Conservation (phyloP, 2,329 filamentous ascomycete species). For the Aspergillus pseudoviridinutans region DNA sequence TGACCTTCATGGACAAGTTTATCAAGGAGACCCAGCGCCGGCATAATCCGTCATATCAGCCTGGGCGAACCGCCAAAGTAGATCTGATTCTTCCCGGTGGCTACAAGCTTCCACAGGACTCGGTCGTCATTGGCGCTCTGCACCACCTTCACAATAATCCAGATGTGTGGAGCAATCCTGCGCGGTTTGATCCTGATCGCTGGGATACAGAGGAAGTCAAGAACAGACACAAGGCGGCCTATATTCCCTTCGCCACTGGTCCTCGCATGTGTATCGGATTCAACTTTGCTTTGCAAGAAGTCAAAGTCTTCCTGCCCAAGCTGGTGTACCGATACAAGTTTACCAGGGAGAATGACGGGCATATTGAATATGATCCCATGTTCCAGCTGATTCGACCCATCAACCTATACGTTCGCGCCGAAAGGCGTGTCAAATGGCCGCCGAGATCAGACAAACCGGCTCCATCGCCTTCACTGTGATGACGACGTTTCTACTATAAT, state of each 20-base stretch:
- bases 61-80: constrained; percentile 53
- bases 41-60: constrained; percentile 60
- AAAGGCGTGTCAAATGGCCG: constrained; percentile 24
- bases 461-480: not conserved
- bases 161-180: constrained; percentile 55
- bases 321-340: constrained; percentile 59
- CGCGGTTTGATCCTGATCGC: constrained; percentile 56
- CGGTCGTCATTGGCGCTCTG: constrained; percentile 51
- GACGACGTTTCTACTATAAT: not conserved
- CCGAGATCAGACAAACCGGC: constrained; percentile 10
- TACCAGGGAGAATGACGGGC: constrained; percentile 44
- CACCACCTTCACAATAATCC: constrained; percentile 50
- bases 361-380: constrained; percentile 38
- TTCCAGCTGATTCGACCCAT: constrained; percentile 22
- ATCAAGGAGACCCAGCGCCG: constrained; percentile 59
- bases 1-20: constrained; percentile 41
- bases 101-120: constrained; percentile 51
- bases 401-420: constrained; percentile 16
- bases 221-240: constrained; percentile 49
- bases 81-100: constrained; percentile 59
- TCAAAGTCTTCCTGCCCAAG: constrained; percentile 55
- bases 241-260: constrained; percentile 58
- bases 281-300: constrained; percentile 60
- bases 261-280: constrained; percentile 60
- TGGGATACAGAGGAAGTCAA: constrained; percentile 56